These are phyloP conservation scores for Grammothele lineata DNA, from an alignment of 768 basidiomycete genomes.

Conservation along the genomic window DNA sequence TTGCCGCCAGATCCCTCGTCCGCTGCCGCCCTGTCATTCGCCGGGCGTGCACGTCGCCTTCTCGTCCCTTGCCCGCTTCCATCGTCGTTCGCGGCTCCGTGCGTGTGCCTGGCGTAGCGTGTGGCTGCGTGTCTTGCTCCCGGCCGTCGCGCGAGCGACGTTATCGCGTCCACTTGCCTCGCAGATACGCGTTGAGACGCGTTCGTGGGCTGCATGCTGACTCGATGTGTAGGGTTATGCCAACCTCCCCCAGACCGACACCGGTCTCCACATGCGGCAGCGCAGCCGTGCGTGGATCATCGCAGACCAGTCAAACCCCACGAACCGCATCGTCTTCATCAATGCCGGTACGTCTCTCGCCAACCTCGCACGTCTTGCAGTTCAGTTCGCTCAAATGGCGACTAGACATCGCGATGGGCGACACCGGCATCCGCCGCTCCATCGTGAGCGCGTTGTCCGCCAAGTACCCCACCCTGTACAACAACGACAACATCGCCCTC, in stretches of 20 bases:
- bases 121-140: no score
- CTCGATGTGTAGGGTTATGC: constrained; percentile 56
- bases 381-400: not conserved
- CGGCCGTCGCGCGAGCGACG: no score
- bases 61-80: no score
- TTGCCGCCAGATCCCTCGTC: no score
- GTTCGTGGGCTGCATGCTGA: no score
- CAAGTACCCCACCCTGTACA: constrained; percentile 61
- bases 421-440: constrained; percentile 67
- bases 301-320: constrained; percentile 51
- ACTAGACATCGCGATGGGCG: constrained; percentile 78
- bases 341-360: constrained; percentile 49
- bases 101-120: no score
- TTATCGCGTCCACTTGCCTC: no score
- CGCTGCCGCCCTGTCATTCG: no score
- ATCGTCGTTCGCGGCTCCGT: no score
- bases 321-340: constrained; percentile 67
- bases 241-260: constrained; percentile 57
- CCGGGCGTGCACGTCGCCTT: no score
- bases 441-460: constrained; percentile 55
- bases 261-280: constrained; percentile 76
- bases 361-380: not conserved
- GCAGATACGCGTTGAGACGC: no score
- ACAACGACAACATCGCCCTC: constrained; percentile 67
- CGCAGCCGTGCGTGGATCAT: constrained; percentile 74